Evolutionary conservation across 2,329 filamentous ascomycete species (phyloP), one percentile per base, ranked within the genome.

Genomic region (Calonectria ilicicola): DNA sequence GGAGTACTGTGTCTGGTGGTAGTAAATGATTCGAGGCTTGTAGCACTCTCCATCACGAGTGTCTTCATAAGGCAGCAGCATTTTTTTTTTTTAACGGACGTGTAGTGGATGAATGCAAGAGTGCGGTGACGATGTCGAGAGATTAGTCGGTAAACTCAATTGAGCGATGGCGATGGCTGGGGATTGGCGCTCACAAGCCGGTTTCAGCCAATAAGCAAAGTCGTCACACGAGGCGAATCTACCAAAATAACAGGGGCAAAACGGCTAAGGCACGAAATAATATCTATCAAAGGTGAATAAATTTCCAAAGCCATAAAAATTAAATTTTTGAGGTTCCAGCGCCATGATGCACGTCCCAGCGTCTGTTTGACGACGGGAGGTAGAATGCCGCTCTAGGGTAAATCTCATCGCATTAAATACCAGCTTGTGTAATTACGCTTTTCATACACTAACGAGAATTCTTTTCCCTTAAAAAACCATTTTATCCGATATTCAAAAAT

Each of bases 1-100:
- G 6, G 75, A 74, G 68, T 86, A 83, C 60, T 89, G 87, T 3
- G 87, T 88, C 1, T 89, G 88, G 80, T 87, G 87, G 75, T 89
- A 88, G 65, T 87, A 80, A 38, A 88, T 84, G 15, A 89, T 84
- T n/a, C 87, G 85, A 71, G 82, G 86, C 19, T 63, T 72, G 2
- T 73, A 66, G 5, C 62, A 15, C 53, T 73, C 76, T 23, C 26
- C 49, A 8, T 51, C 21, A 2, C 21, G n/a, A 1, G 19, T 4
- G 17, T n/a, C 2, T 17, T 21, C 23, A 9, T 12, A 17, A 19
- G 69, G 47, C 23, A 72, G 42, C 12, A 42, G 56, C 69, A 72
- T 72, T 15, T 29, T 32, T 26, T 65, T 72, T 15, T 29, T 32
- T 26, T 65, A 1, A 9, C 1, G 15, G 27, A 1, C 27, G 49